Evolutionary conservation across 768 basidiomycete species (phyloP), one percentile per base, ranked within the genome.

Genomic region (Trametes cinnabarina): DNA sequence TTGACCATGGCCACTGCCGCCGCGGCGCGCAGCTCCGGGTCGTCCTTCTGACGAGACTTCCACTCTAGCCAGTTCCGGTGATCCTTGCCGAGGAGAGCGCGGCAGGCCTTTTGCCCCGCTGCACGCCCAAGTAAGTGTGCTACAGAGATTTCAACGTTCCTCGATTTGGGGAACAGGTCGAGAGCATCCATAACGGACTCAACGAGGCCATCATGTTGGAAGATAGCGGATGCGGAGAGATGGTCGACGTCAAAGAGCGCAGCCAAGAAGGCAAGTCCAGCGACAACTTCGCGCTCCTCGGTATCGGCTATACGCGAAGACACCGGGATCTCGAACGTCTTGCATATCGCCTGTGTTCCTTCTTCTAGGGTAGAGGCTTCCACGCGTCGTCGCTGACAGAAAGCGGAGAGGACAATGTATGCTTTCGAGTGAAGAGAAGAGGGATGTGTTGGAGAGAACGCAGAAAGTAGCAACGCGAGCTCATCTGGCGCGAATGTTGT

Each of bases 191-290:
- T 77, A 50, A 93, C 72, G 43, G 79, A 79, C 37, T 88, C 84
- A 30, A 86, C 64, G 15, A 87, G 69, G 3, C 84, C 86, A 58
- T 90, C 86, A 48, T 78, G 76, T 35, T 74, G 71, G 55, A 94
- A 84, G 51, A 95, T 83, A 22, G 77, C 64, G 10, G 85, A 76
- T 10, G 90, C 92, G 1, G 83, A 74, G 50, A 79, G 73, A 72
- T 84, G 80, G 63, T 92, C 90, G n/a, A 93, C 83, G 68, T 93
- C 90, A 66, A 93, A 92, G 19, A 95, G 74, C 0, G 90, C 90
- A n/a, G 80, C 76, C 47, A 94, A 76, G 69, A 92, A 87, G 1
- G 83, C 79, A 37, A 88, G 71, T 11, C 84, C 85, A 14, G 75
- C 71, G 17, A 87, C 72, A 25, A 84, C 70, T 34, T 77, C 75